phyloP scores from a whole-genome alignment of 805 yeast genomes.

The Millerozyma miso region DNA sequence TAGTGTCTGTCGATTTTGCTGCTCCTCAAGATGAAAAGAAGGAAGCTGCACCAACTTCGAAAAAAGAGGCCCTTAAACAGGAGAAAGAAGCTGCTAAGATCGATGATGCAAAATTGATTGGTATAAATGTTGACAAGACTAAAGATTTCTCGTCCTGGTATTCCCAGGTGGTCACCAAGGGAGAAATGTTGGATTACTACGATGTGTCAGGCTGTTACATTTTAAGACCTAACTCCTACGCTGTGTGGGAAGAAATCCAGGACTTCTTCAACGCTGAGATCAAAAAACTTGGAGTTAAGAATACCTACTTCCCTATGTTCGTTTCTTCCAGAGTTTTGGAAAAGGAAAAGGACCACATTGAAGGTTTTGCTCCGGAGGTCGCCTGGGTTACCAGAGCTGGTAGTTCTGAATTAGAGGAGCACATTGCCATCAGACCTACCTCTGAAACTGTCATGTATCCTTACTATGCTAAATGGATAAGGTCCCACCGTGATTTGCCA shows the following conservation, averaged over 20 bases:
- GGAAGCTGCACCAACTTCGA: slow-evolving; percentile 18
- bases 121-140: slow-evolving; percentile 91
- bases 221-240: slow-evolving; percentile 91
- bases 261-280: slow-evolving; percentile 76
- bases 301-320: slow-evolving; percentile 98
- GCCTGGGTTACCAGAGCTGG: slow-evolving; percentile 99
- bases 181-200: slow-evolving; percentile 97
- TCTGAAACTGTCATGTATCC: slow-evolving; percentile 99
- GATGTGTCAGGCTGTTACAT: slow-evolving; percentile 99
- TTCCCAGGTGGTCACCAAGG: slow-evolving; percentile 91
- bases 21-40: slow-evolving; percentile 39
- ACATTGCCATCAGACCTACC: slow-evolving; percentile 98
- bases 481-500: slow-evolving; percentile 97
- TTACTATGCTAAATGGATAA: slow-evolving; percentile 97
- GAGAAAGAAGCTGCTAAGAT: slow-evolving; percentile 50
- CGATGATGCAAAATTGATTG: slow-evolving; percentile 87
- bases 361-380: slow-evolving; percentile 99
- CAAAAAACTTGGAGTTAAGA: slow-evolving; percentile 85
- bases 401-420: slow-evolving; percentile 89
- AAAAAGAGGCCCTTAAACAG: slow-evolving; percentile 28
- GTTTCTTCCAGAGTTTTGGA: slow-evolving; percentile 90
- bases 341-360: slow-evolving; percentile 97
- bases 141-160: slow-evolving; percentile 96
- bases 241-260: slow-evolving; percentile 93
- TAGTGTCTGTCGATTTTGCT: slow-evolving; percentile 51